These are phyloP conservation scores for Taphrina flavorubra DNA, from an alignment of 1,139 yeast species.

Conservation along the genomic window DNA sequence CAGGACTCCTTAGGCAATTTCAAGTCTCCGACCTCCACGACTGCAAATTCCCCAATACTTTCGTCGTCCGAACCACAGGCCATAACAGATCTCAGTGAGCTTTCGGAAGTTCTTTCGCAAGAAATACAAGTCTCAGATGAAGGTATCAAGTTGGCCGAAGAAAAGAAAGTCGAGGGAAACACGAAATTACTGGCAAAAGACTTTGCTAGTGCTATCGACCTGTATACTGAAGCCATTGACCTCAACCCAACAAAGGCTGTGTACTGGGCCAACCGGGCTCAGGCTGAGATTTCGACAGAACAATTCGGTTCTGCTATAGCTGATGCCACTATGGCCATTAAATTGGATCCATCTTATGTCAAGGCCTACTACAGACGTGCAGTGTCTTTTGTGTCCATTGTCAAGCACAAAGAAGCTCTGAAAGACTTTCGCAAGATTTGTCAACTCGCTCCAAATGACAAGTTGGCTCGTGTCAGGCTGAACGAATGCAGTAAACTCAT, in stretches of 20 bases:
- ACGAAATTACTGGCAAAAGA: conserved; percentile 66
- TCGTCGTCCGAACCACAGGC: conserved; percentile 36
- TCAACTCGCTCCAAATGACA: conserved; percentile 69
- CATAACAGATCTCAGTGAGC: conserved; percentile 32
- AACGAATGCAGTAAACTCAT: conserved; percentile 70
- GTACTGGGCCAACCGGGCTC: conserved; percentile 85
- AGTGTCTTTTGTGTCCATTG: conserved; percentile 74
- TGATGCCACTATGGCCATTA: conserved; percentile 76
- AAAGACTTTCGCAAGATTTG: conserved; percentile 71
- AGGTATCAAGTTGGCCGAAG: conserved; percentile 55
- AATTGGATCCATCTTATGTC: conserved; percentile 67
- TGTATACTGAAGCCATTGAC: conserved; percentile 79
- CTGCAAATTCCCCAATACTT: conserved; percentile 38
- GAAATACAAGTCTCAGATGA: conserved; percentile 37
- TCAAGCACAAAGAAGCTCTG: conserved; percentile 76
- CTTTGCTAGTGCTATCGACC: conserved; percentile 69
- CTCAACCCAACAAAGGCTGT: conserved; percentile 71
- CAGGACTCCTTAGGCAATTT: conserved; percentile 32
- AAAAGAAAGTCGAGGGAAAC: conserved; percentile 75
- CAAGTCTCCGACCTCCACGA: conserved; percentile 34
- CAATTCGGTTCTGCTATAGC: conserved; percentile 81
- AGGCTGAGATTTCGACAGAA: conserved; percentile 83
- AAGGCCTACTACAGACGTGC: conserved; percentile 81
- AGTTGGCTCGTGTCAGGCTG: conserved; percentile 66
- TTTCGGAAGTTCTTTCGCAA: conserved; percentile 32